Base-by-base conservation (phyloP, 768 basidiomycete genomes). In the Termitomyces sp. region DNA sequence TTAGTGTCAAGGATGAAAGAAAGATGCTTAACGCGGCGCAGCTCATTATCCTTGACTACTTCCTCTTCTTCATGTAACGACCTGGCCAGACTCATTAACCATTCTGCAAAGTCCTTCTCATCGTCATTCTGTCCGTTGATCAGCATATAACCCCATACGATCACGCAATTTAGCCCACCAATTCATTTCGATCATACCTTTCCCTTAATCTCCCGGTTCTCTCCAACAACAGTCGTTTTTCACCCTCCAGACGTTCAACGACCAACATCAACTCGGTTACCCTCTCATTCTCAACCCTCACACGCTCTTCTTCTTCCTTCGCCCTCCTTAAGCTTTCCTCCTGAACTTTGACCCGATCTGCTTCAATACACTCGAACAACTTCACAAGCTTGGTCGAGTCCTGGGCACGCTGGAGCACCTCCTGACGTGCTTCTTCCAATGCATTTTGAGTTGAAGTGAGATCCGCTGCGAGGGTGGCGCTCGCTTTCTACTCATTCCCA, bases 11-110 rank as follows among this genome's bases (percentile, higher is more conserved):
- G 3, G 18, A 9, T 18, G 39, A 20, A 41, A n/a, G 8, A 20
- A 41, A 41, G 39, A 41, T 41, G n/a, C 24, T 73, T 44, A 59
- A 84, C 84, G 60, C 78, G 73, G 58, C 77, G 78, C 29, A 86
- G 73, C 55, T 85, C 83, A 61, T 85, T 41, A 9, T 41, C 39
- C 9, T 41, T 41, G 39, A 10, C 39, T 15, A 41, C 39, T 20
- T 79, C 70, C 18, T 80, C 78, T 52, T 41, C 39, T 41, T 41
- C 39, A 41, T 41, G 39, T 9, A 41, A 20, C n/a, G 39, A 41
- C n/a, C 39, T 83, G 16, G 80, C 74, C 48, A 77, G 67, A 41
- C 70, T 41, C 39, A 41, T 41, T 41, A 41, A 20, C 39, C 39
- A 41, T 20, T 41, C 39, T 41, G 39, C 39, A 20, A 41, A 41